Evolutionary conservation across 2,329 filamentous ascomycete genomes (phyloP).

Genomic region (Fusarium sp.): DNA sequence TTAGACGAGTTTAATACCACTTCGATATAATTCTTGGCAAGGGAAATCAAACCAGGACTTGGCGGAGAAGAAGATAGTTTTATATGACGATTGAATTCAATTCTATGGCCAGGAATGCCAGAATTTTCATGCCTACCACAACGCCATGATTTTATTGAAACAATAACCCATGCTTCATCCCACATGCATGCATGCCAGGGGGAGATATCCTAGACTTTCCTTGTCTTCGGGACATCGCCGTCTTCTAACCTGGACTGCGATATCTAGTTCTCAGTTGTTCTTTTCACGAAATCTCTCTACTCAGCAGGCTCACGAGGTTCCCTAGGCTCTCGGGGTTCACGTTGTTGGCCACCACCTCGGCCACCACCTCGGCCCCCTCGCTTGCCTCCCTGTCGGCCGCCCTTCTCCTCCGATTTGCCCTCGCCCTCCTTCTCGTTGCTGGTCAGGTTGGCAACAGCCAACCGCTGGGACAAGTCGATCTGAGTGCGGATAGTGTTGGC

Average conservation of each 20-base stretch:
- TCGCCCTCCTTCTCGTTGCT: slow-evolving; percentile 63
- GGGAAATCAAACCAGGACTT: background rate
- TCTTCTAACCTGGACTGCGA: slow-evolving; percentile 37
- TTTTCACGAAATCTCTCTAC: slow-evolving; percentile 28
- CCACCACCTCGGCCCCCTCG: slow-evolving; percentile 64
- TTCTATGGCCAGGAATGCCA: slow-evolving; percentile 50
- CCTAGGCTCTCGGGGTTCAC: slow-evolving; percentile 60
- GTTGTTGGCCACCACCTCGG: slow-evolving; percentile 62
- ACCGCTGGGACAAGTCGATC: slow-evolving; percentile 95
- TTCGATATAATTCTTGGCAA: slow-evolving; percentile 40
- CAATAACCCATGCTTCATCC: slow-evolving; percentile 48
- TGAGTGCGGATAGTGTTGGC: slow-evolving; percentile 99
- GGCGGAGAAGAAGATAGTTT: slow-evolving; percentile 23
- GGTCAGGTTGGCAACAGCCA: slow-evolving; percentile 81
- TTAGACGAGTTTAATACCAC: slow-evolving; percentile 49
- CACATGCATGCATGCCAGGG: slow-evolving; percentile 45
- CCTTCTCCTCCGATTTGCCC: slow-evolving; percentile 59
- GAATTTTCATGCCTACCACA: slow-evolving; percentile 52
- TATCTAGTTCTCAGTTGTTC: slow-evolving; percentile 34
- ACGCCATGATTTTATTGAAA: slow-evolving; percentile 54
- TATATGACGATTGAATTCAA: slow-evolving; percentile 52
- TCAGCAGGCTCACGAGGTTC: slow-evolving; percentile 58
- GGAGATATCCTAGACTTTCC: slow-evolving; percentile 39
- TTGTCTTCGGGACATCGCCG: slow-evolving; percentile 37
- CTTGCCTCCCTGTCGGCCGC: slow-evolving; percentile 62